phyloP scores from a whole-genome alignment of 257 asterid genomes.

The Asclepias syriaca region DNA sequence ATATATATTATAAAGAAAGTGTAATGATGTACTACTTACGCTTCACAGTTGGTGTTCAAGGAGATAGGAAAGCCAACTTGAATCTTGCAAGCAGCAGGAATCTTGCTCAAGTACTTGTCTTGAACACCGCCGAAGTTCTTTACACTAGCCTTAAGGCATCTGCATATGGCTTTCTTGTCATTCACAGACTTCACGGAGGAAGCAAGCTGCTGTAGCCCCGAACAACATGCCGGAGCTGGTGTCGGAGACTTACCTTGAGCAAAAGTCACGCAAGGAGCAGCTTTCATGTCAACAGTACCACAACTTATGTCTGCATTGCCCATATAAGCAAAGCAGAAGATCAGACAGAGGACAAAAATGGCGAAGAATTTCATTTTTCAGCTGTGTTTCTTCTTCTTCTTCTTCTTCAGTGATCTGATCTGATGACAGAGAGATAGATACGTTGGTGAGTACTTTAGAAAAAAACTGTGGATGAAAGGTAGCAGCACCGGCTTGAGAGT shows the following conservation, averaged over 20 bases:
- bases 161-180: conserved; percentile 54
- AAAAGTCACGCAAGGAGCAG: conserved; percentile 39
- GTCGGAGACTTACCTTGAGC: conserved; percentile 36
- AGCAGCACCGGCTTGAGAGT: neutral
- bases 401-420: too few relatives aligned
- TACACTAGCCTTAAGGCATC: conserved; percentile 54
- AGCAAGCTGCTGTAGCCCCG: conserved; percentile 40
- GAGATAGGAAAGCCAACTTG: conserved; percentile 62
- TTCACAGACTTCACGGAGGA: conserved; percentile 33
- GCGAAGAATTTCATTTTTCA: conserved; percentile 41
- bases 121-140: conserved; percentile 48
- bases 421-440: neutral
- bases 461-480: neutral
- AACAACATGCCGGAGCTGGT: conserved; percentile 43
- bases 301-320: conserved; percentile 43
- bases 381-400: neutral
- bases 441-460: neutral
- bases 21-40: conserved; percentile 25
- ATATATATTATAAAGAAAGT: too few relatives aligned
- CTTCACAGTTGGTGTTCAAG: conserved; percentile 46
- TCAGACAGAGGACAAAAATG: conserved; percentile 31
- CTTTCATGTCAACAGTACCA: conserved; percentile 36
- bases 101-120: conserved; percentile 47
- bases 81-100: conserved; percentile 45
- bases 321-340: conserved; percentile 30